phyloP scores from a whole-genome alignment of 2,329 filamentous ascomycete species.

The Xylariaceae sp. region DNA sequence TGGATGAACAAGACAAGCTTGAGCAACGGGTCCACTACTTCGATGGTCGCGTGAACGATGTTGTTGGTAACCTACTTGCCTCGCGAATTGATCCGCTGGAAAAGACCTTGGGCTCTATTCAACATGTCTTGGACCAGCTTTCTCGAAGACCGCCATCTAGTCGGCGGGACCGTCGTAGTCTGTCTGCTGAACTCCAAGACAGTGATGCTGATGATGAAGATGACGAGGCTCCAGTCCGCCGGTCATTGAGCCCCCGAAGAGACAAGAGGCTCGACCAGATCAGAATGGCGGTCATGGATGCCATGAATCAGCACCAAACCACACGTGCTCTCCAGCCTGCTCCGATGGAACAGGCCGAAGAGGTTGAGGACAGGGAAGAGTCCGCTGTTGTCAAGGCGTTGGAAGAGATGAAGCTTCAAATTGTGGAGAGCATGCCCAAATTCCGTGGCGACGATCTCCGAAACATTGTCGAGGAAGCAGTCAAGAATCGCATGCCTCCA shows the following conservation, averaged over 20 bases:
- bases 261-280: slow-evolving; percentile 84
- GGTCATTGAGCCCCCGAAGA: slow-evolving; percentile 73
- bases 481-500: slow-evolving; percentile 56
- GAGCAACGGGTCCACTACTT: slow-evolving; percentile 83
- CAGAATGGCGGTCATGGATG: slow-evolving; percentile 69
- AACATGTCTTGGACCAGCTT: slow-evolving; percentile 62
- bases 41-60: slow-evolving; percentile 81
- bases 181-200: slow-evolving; percentile 68
- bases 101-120: slow-evolving; percentile 72
- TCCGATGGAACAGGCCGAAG: slow-evolving; percentile 25
- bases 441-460: slow-evolving; percentile 54
- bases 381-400: slow-evolving; percentile 64
- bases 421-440: slow-evolving; percentile 43
- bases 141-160: slow-evolving; percentile 54
- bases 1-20: slow-evolving; percentile 80
- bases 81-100: slow-evolving; percentile 78
- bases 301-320: slow-evolving; percentile 58
- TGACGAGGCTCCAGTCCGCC: slow-evolving; percentile 62
- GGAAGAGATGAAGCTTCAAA: slow-evolving; percentile 57
- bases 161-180: slow-evolving; percentile 60
- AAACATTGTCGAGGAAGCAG: slow-evolving; percentile 61
- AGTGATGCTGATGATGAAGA: slow-evolving; percentile 96
- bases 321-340: slow-evolving; percentile 34
- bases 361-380: slow-evolving; percentile 37
- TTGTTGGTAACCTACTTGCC: slow-evolving; percentile 76